A percentile compares a stretch with the other conserved stretches of the same genome.
Conservation (phyloP, 176 grass and related monocot species). For the Guadua angustifolia region DNA sequence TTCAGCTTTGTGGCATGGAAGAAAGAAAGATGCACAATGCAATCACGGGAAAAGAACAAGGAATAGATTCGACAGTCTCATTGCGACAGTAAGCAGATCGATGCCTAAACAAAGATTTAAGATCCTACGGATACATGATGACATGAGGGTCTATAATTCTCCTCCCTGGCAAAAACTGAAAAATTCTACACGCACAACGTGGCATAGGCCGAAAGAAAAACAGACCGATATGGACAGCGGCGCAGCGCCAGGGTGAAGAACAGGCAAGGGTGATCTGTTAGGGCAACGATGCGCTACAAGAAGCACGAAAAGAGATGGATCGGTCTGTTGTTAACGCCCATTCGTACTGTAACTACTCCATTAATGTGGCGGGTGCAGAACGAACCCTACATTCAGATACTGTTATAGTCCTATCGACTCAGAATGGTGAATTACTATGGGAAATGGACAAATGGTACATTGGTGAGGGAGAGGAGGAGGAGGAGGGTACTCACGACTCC, state of each 20-base stretch:
- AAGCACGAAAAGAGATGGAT: slow-evolving; percentile 5
- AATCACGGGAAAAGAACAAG: not conserved
- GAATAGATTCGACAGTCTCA: not conserved
- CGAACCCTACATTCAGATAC: not conserved
- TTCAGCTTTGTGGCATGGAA: not conserved
- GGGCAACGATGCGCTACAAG: not conserved
- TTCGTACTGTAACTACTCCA: not conserved
- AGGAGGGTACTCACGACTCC: slow-evolving; percentile 69
- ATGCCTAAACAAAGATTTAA: not conserved
- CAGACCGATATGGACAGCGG: not conserved
- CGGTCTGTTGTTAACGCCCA: not conserved
- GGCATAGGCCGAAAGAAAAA: not conserved
- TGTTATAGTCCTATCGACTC: not conserved
- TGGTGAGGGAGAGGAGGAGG: not conserved
- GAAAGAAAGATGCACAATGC: not conserved
- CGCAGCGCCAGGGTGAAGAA: not conserved
- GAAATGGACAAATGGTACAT: not conserved
- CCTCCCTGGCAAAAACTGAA: not conserved
- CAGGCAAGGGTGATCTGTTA: not conserved
- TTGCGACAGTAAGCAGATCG: not conserved
- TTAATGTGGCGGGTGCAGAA: not conserved
- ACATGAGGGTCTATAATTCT: not conserved
- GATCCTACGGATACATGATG: not conserved
- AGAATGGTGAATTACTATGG: not conserved
- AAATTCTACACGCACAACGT: not conserved